These are phyloP conservation scores for Blastobotrys apis DNA, from an alignment of 1,139 yeast genomes.

Conservation along the genomic window DNA sequence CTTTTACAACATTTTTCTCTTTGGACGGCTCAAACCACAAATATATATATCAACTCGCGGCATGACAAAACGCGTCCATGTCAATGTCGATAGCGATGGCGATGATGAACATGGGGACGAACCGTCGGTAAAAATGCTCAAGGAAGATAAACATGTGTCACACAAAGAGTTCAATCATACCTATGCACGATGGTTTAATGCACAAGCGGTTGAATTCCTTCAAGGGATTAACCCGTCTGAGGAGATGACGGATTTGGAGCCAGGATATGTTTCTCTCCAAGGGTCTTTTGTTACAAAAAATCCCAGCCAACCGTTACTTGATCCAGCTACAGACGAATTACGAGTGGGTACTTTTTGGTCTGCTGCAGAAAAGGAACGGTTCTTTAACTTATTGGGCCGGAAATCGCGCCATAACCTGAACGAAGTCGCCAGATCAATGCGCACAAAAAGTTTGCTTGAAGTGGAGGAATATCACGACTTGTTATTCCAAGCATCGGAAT, in stretches of 20 bases:
- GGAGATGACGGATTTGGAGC: neutral
- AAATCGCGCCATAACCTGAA: conserved; percentile 49
- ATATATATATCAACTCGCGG: no score
- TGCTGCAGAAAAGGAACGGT: conserved; percentile 40
- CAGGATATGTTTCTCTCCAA: neutral
- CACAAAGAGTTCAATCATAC: no score
- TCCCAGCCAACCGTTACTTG: neutral
- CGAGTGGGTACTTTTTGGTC: conserved; percentile 37
- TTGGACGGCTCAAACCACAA: no score
- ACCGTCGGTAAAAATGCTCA: no score
- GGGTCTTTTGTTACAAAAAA: conserved; percentile 1
- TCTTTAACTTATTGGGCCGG: conserved; percentile 43
- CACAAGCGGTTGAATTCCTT: conserved; percentile 22
- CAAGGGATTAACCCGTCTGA: conserved; percentile 2
- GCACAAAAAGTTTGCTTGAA: conserved; percentile 44
- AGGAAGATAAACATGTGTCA: no score
- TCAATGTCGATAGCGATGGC: neutral
- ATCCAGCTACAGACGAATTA: neutral
- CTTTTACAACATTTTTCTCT: no score
- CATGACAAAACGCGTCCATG: conserved; percentile 2
- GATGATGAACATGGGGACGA: no score
- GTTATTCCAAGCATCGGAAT: conserved; percentile 31
- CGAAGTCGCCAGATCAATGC: conserved; percentile 39
- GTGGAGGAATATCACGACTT: conserved; percentile 46
- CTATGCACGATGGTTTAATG: conserved; percentile 20